These are phyloP conservation scores for Globisporangium camurandrum DNA, from an alignment of 352 stramenopile species.

Conservation along the genomic window DNA sequence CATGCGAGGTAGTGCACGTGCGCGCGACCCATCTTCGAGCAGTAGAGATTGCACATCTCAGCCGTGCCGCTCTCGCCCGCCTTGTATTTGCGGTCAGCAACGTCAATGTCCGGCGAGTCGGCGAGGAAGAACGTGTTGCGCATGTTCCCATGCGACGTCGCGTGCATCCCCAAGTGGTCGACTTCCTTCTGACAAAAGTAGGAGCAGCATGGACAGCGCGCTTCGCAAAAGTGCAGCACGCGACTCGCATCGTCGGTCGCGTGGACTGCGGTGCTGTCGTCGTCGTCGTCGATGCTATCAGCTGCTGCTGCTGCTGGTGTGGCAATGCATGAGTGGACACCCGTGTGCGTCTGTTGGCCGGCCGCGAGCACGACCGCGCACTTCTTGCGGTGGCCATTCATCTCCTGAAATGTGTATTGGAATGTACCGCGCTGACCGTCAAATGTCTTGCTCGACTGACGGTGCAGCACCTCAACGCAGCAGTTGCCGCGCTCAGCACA, in stretches of 20 bases:
- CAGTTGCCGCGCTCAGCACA: constrained; percentile 60
- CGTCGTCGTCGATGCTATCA: constrained; percentile 3
- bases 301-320: not conserved
- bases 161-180: constrained; percentile 42
- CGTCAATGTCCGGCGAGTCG: constrained; percentile 47
- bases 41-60: constrained; percentile 81
- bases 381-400: constrained; percentile 71
- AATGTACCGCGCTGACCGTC: constrained; percentile 44
- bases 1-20: constrained; percentile 76
- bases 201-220: constrained; percentile 60
- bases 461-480: constrained; percentile 58
- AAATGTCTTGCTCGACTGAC: constrained; percentile 65
- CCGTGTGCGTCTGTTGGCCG: constrained; percentile 35
- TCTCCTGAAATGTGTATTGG: constrained; percentile 71
- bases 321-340: constrained; percentile 37
- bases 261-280: not conserved
- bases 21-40: constrained; percentile 65
- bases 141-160: constrained; percentile 78
- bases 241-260: not conserved
- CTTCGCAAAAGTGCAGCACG: constrained; percentile 62
- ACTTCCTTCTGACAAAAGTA: constrained; percentile 69
- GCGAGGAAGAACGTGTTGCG: constrained; percentile 65
- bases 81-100: constrained; percentile 67
- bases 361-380: constrained; percentile 30
- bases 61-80: constrained; percentile 53